phyloP scores from a whole-genome alignment of 2,329 filamentous ascomycete species.

The Fusarium luffae region DNA sequence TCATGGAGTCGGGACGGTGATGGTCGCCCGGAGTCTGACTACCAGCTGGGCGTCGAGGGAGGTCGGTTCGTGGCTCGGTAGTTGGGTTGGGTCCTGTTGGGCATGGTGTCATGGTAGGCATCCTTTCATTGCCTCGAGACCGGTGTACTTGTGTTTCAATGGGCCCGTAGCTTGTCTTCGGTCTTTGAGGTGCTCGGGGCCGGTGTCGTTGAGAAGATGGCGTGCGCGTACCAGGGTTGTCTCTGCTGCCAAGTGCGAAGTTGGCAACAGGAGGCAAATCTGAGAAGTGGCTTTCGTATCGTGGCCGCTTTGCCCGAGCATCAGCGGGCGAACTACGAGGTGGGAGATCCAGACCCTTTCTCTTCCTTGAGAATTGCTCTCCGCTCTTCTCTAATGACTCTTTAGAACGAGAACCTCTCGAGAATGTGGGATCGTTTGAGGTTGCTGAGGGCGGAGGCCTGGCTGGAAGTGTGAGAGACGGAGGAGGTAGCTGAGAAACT shows the following conservation, averaged over 20 bases:
- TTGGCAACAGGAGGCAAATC: not conserved
- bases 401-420: no score
- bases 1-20: not conserved
- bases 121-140: no score
- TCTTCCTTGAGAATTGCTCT: no score
- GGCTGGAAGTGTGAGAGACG: no score
- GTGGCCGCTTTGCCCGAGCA: constrained; percentile 1
- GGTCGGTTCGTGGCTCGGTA: not conserved
- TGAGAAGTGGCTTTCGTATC: not conserved
- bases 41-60: no score
- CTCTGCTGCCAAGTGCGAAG: not conserved
- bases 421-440: no score
- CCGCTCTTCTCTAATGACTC: no score
- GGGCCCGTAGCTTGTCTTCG: not conserved
- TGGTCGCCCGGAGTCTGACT: fast-evolving
- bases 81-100: not conserved
- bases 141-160: not conserved
- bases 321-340: no score
- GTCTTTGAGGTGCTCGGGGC: not conserved
- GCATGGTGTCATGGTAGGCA: no score
- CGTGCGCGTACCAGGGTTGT: not conserved
- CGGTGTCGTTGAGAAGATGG: not conserved
- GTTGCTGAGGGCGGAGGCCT: no score
- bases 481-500: no score
- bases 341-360: no score